Evolutionary conservation across 2,329 filamentous ascomycete species (phyloP), one percentile per base, ranked within the genome.

Genomic region (Apiospora marii): DNA sequence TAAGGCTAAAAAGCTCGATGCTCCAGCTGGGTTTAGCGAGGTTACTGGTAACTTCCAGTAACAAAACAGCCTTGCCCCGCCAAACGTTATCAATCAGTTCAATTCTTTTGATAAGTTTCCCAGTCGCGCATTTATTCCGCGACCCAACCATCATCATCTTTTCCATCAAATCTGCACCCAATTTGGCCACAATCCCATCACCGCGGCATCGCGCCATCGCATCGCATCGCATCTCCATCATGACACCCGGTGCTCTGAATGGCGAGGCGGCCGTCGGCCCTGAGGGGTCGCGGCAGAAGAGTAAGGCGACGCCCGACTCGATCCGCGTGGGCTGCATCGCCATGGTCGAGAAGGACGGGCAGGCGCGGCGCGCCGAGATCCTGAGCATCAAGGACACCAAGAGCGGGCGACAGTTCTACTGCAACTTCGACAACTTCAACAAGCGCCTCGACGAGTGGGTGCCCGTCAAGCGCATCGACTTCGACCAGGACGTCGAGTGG

Each of bases 341-440:
- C 30, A 87, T 88, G 85, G 89, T 91, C 61, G 83, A 85, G 72
- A 91, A 91, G 78, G 95, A 98, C 82, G 94, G 94, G 74, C 92
- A 95, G 79, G 89, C 93, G 74, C 92, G 96, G 78, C 95, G 96
- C 84, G 96, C 96, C 78, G 96, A 99, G 82, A 98, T 99, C 75
- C 86, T 99, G n/a, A 96, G 94, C 73, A 97, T 98, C 77, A 92
- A 94, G 80, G 94, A 95, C 73, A 93, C 94, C 30, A 97, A 97
- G 83, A 96, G 94, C 79, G 92, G 93, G 22, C 92, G 94, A 51
- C 93, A 94, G 71, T 98, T 96, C 80, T 98, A 98, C 83, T 97
- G 97, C 79, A 97, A 98, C 82, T 98, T 98, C 82, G 94, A 98
- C 80, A 97, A 97, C 79, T 98, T 98, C 89, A 98, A 98, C 85